Percentiles rank a stretch among this genome's conserved stretches.
Evolutionary conservation across 2,329 filamentous ascomycete genomes (phyloP).

Genomic region (Xylariales sp.): DNA sequence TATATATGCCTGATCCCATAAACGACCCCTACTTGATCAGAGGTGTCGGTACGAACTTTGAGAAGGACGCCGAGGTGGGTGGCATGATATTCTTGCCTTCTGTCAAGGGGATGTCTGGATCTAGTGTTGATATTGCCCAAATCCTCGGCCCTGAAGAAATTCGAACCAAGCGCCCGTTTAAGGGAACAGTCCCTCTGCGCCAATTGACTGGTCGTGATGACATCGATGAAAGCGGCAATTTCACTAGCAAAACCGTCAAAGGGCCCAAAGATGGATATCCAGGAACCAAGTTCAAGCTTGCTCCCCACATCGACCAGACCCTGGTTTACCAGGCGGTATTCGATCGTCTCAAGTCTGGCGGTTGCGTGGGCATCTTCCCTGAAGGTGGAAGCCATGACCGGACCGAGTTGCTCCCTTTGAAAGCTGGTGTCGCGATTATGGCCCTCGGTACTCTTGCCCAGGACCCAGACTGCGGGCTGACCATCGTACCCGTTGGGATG

Average conservation of each 20-base stretch:
- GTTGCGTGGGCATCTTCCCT: conserved; percentile 94
- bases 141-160: conserved; percentile 78
- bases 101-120: conserved; percentile 69
- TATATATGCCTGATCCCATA: conserved; percentile 86
- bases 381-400: conserved; percentile 96
- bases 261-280: conserved; percentile 59
- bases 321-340: conserved; percentile 94
- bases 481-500: conserved; percentile 96
- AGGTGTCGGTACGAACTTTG: conserved; percentile 78
- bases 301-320: conserved; percentile 90
- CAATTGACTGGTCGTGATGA: conserved; percentile 81
- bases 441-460: conserved; percentile 84
- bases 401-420: conserved; percentile 84
- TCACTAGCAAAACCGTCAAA: conserved; percentile 50
- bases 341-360: conserved; percentile 71
- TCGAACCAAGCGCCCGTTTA: conserved; percentile 82
- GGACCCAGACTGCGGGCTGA: conserved; percentile 80
- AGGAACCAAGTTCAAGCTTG: conserved; percentile 80
- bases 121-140: conserved; percentile 79
- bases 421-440: conserved; percentile 98
- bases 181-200: conserved; percentile 65
- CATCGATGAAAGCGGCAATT: conserved; percentile 61
- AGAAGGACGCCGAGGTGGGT: conserved; percentile 68
- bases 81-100: conserved; percentile 86
- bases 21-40: conserved; percentile 78